phyloP scores from a whole-genome alignment of 441 rosid genomes.

The Brassica balearica region DNA sequence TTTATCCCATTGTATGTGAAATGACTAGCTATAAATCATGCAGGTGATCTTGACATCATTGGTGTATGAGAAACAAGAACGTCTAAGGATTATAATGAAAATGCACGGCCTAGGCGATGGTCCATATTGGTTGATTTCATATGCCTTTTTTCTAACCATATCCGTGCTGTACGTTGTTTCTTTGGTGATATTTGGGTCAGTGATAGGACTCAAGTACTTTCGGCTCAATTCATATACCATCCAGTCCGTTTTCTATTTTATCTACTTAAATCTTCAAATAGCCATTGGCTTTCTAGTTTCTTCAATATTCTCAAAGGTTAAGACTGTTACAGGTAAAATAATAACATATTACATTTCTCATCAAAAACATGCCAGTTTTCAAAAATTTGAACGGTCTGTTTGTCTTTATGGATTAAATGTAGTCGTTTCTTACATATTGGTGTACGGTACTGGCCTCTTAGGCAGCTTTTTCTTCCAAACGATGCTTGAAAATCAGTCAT shows the following conservation, averaged over 20 bases:
- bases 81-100: slow-evolving; percentile 94
- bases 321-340: slow-evolving; percentile 82
- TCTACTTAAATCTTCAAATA: slow-evolving; percentile 87
- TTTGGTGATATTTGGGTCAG: slow-evolving; percentile 79
- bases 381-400: neutral
- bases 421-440: slow-evolving; percentile 77
- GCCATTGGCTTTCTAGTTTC: slow-evolving; percentile 76
- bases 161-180: slow-evolving; percentile 70
- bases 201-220: slow-evolving; percentile 78
- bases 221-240: slow-evolving; percentile 70
- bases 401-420: slow-evolving; percentile 37
- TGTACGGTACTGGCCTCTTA: slow-evolving; percentile 86
- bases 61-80: slow-evolving; percentile 88
- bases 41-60: slow-evolving; percentile 79
- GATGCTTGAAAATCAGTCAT: slow-evolving; percentile 66
- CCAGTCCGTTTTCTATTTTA: slow-evolving; percentile 74
- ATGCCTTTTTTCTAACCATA: slow-evolving; percentile 75
- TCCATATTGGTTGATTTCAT: slow-evolving; percentile 93
- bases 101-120: slow-evolving; percentile 99
- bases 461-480: slow-evolving; percentile 69
- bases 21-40: slow-evolving; percentile 12
- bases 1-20: neutral
- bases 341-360: slow-evolving; percentile 10
- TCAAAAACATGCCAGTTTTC: slow-evolving; percentile 11
- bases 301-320: slow-evolving; percentile 71